A percentile compares a stretch with the other conserved stretches of the same genome.
Conservation (phyloP, 208 protist species). For the Endotrypanum monterogeii region DNA sequence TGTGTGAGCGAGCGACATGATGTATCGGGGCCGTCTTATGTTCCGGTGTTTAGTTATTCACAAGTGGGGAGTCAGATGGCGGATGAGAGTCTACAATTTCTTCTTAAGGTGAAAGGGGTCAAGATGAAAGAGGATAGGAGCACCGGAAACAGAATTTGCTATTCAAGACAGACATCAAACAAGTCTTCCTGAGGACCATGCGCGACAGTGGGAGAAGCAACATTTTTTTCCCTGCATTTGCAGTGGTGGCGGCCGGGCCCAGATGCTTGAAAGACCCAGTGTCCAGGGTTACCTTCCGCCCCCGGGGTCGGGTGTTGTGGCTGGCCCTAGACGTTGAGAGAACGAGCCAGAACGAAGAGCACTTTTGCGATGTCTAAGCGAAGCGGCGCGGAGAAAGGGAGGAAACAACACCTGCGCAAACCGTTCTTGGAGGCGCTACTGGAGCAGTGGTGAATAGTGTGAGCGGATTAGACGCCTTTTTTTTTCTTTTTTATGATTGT, state of each 20-base stretch:
- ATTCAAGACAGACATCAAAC: not conserved
- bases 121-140: not conserved
- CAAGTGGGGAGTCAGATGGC: too few species aligned
- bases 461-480: too few species aligned
- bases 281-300: not conserved
- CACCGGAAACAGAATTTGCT: too few species aligned
- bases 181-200: not conserved
- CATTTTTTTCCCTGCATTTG: not conserved
- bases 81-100: not conserved
- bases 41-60: too few species aligned
- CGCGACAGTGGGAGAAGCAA: not conserved
- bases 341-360: not conserved
- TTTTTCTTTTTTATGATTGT: too few species aligned
- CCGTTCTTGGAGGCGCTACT: too few species aligned
- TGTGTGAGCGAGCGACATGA: not conserved
- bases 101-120: not conserved
- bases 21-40: not conserved
- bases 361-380: not conserved
- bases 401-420: too few species aligned
- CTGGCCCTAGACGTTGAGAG: not conserved
- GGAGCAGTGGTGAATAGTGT: too few species aligned
- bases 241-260: too few species aligned
- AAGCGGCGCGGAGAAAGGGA: not conserved
- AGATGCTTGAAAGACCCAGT: too few species aligned
- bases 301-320: too few species aligned